Percentiles rank a stretch among this genome's conserved stretches.
These are phyloP conservation scores for Backusella luteola DNA, from an alignment of 192 early-diverging fungal species.

Conservation along the genomic window DNA sequence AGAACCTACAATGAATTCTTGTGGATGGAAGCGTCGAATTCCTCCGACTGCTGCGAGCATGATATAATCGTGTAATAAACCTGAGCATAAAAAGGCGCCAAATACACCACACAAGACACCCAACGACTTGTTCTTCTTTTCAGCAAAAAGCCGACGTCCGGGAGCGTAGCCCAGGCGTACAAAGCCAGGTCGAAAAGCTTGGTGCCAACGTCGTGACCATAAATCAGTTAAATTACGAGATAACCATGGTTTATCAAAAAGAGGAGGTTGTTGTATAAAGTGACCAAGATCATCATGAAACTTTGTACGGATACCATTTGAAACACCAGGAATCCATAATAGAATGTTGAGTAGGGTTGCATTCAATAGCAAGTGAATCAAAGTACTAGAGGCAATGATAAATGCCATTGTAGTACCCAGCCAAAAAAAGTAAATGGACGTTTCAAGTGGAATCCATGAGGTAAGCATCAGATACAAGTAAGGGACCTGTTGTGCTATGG, in stretches of 20 bases:
- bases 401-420: not conserved
- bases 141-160: not conserved
- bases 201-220: slow-evolving; percentile 29
- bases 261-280: slow-evolving; percentile 15
- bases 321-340: not conserved
- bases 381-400: not conserved
- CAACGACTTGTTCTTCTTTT: not conserved
- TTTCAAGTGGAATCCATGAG: not conserved
- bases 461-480: not conserved
- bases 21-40: not conserved
- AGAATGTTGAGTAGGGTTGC: not conserved
- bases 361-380: not conserved
- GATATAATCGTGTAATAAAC: slow-evolving; percentile 30
- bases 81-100: slow-evolving; percentile 22
- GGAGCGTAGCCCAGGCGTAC: not conserved
- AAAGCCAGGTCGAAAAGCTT: slow-evolving; percentile 25
- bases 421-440: slow-evolving; percentile 2
- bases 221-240: slow-evolving; percentile 8
- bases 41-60: slow-evolving; percentile 12
- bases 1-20: slow-evolving; percentile 8
- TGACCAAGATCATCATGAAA: not conserved
- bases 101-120: not conserved
- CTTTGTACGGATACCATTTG: not conserved
- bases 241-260: slow-evolving; percentile 25
- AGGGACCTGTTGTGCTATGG: not conserved